Percentiles rank a stretch among this genome's conserved stretches.
Conservation (phyloP, 495 filamentous ascomycete genomes). For the Pseudotulostoma volvatum region DNA sequence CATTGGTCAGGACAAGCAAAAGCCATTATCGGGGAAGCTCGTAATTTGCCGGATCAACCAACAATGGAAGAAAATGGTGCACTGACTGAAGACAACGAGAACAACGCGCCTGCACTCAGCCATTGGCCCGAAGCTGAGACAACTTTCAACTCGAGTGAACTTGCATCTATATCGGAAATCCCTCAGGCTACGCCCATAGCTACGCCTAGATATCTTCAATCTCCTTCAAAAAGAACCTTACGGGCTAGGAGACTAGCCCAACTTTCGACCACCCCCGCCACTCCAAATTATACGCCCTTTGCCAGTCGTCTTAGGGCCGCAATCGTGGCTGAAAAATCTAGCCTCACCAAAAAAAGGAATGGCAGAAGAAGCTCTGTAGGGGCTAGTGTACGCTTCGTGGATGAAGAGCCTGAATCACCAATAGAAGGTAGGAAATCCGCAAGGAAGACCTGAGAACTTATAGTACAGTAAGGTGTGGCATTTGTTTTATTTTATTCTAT, state of each 20-base stretch:
- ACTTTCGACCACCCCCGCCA: slow-evolving; percentile 36
- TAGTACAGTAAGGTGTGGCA: no score
- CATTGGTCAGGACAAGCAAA: slow-evolving; percentile 39
- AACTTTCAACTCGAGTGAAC: slow-evolving; percentile 31
- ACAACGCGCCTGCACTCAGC: slow-evolving; percentile 2
- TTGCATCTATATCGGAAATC: slow-evolving; percentile 20
- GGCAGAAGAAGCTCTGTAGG: slow-evolving; percentile 22
- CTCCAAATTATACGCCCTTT: slow-evolving; percentile 29
- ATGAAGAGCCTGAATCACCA: slow-evolving; percentile 30
- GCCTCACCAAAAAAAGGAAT: slow-evolving; percentile 15
- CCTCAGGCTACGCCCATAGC: slow-evolving; percentile 21
- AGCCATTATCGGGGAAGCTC: slow-evolving; percentile 16
- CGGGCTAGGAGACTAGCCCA: slow-evolving; percentile 34
- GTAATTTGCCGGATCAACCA: slow-evolving; percentile 21
- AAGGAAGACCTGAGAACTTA: slow-evolving; percentile 21
- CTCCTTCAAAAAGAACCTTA: slow-evolving; percentile 41
- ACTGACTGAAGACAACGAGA: slow-evolving; percentile 2
- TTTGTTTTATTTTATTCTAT: no score
- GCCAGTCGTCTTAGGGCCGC: slow-evolving; percentile 28
- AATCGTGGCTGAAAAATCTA: slow-evolving; percentile 9
- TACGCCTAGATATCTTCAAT: slow-evolving; percentile 38
- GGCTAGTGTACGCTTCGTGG: slow-evolving; percentile 28
- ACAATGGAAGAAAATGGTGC: slow-evolving; percentile 4
- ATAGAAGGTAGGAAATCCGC: slow-evolving; percentile 24
- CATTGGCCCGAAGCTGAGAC: slow-evolving; percentile 19